Conservation (phyloP, 148 eudicot genomes). For the Spergularia bocconei region DNA sequence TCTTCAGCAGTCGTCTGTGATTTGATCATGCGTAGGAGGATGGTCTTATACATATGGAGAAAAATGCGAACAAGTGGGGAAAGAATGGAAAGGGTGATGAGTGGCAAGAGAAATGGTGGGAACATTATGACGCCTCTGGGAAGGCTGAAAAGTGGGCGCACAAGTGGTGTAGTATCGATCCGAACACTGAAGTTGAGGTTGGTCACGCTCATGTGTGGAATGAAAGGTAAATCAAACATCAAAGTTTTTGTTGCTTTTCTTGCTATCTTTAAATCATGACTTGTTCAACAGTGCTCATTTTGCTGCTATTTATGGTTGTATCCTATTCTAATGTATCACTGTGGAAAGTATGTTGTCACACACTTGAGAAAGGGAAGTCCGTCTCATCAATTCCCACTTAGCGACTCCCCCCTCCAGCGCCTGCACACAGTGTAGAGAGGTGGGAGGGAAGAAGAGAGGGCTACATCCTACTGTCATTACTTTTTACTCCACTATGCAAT, state of each 20-base stretch:
- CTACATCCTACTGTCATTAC: no score
- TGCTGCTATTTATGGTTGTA: neutral
- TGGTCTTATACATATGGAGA: slow-evolving; percentile 65
- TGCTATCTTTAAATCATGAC: neutral
- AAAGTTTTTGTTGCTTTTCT: neutral
- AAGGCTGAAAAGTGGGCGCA: slow-evolving; percentile 93
- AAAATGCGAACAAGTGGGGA: slow-evolving; percentile 96
- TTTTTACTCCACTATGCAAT: no score
- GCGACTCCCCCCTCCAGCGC: no score
- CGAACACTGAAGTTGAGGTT: slow-evolving; percentile 61
- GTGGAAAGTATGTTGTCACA: neutral
- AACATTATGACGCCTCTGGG: slow-evolving; percentile 74
- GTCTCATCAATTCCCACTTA: no score
- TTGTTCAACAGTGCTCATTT: neutral
- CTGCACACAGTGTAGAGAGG: no score
- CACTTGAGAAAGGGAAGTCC: neutral
- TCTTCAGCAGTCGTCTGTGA: neutral
- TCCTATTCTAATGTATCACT: neutral
- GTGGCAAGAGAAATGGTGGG: slow-evolving; percentile 93
- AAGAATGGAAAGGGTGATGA: slow-evolving; percentile 66
- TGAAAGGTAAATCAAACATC: slow-evolving; percentile 54
- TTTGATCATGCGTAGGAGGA: slow-evolving; percentile 40
- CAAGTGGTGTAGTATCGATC: slow-evolving; percentile 91
- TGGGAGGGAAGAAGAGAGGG: no score
- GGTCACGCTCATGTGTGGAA: slow-evolving; percentile 99